Conservation (phyloP, 2,329 filamentous ascomycete genomes). For the Scedosporium apiospermum region DNA sequence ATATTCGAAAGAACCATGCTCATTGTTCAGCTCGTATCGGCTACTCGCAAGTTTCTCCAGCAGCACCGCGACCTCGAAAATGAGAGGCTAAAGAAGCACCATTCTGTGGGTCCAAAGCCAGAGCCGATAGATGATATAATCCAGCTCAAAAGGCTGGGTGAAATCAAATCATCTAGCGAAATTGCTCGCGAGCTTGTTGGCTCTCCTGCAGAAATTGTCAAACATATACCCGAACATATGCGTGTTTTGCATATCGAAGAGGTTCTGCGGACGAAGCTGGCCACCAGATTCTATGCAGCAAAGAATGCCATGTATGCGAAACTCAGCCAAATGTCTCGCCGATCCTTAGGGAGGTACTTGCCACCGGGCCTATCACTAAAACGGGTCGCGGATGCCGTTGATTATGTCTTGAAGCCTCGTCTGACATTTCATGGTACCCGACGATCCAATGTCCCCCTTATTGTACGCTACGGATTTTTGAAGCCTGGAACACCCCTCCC, state of each 20-base stretch:
- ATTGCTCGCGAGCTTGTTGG: constrained; percentile 21
- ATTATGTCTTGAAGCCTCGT: constrained; percentile 23
- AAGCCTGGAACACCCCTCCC: constrained; percentile 19
- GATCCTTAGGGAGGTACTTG: background rate
- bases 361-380: background rate
- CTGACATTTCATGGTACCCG: constrained; percentile 31
- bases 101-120: background rate
- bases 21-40: constrained; percentile 2
- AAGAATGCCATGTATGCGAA: background rate
- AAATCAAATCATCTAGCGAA: constrained; percentile 12
- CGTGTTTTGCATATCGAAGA: constrained; percentile 29
- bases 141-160: constrained; percentile 3
- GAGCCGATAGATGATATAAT: background rate
- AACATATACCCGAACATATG: constrained; percentile 18
- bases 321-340: background rate
- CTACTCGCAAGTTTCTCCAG: background rate
- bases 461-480: constrained; percentile 33
- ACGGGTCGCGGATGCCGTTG: constrained; percentile 20
- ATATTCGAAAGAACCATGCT: constrained; percentile 13
- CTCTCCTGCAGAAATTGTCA: constrained; percentile 21
- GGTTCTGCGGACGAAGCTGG: constrained; percentile 23
- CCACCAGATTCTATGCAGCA: constrained; percentile 17
- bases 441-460: constrained; percentile 25
- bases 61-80: background rate
- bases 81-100: background rate